These are phyloP conservation scores for Alternaria incomplexa DNA, from an alignment of 2,329 filamentous ascomycete genomes.

Conservation along the genomic window DNA sequence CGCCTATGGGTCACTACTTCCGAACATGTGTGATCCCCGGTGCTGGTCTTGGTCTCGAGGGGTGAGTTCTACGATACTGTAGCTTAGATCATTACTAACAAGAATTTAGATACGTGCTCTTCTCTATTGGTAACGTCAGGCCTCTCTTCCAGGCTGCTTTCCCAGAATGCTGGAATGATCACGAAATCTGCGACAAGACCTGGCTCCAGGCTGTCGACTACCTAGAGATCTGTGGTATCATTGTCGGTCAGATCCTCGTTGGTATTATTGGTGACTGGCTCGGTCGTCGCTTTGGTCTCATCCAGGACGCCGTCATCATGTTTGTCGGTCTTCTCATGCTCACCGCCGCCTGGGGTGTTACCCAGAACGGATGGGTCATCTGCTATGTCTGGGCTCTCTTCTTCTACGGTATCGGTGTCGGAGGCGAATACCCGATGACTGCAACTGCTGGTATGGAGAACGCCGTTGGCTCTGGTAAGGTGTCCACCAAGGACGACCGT, in stretches of 20 bases:
- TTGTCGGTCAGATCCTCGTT: constrained; percentile 84
- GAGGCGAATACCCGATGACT: constrained; percentile 95
- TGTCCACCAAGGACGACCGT: constrained; percentile 90
- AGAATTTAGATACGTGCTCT: constrained; percentile 77
- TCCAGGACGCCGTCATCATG: constrained; percentile 95
- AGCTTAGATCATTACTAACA: constrained; percentile 2
- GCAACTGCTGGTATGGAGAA: constrained; percentile 95
- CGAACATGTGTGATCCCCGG: constrained; percentile 90
- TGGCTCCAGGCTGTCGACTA: constrained; percentile 89
- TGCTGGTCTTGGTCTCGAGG: constrained; percentile 89
- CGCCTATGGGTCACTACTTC: constrained; percentile 84
- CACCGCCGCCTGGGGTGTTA: constrained; percentile 86
- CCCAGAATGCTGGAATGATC: constrained; percentile 74
- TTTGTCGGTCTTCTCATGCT: constrained; percentile 91
- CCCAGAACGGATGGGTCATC: constrained; percentile 92
- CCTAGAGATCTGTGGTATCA: constrained; percentile 93
- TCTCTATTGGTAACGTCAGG: constrained; percentile 93
- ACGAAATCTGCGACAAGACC: constrained; percentile 72
- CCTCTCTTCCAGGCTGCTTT: constrained; percentile 80
- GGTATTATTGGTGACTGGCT: constrained; percentile 82
- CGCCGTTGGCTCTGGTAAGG: constrained; percentile 79
- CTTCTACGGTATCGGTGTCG: constrained; percentile 78
- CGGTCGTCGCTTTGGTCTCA: constrained; percentile 91
- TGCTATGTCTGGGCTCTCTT: constrained; percentile 96
- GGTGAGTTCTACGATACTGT: constrained; percentile 36